Evolutionary conservation across 768 basidiomycete genomes (phyloP), one percentile per base, ranked within the genome.

Genomic region (Leccinum arenicola): DNA sequence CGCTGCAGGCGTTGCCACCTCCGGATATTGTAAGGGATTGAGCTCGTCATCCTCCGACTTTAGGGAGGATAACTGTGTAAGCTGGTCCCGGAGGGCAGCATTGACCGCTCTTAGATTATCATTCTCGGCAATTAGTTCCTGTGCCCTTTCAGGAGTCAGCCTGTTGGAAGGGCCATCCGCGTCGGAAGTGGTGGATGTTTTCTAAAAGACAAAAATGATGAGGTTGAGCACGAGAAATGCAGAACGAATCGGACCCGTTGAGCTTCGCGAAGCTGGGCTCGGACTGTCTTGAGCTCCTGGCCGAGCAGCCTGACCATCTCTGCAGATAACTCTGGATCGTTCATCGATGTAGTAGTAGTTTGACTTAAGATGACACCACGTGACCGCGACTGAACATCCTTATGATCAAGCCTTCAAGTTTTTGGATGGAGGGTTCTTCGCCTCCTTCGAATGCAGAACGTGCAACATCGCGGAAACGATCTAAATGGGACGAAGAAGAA

Each of bases 401-500:
- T 43, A 35, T n/a, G 40, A n/a, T 10, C 9, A 40, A 40, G 40
- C 40, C 40, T 43, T 40, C 17, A 38, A 38, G 1, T 4, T n/a
- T 9, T 35, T 35, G 35, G 40, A 62, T 59, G 59, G 56, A 63
- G 11, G 50, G 29, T 21, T 57, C 55, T 36, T 53, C 58, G 9
- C 70, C 75, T 66, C 73, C 72, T 52, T 48, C 58, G 43, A 58
- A 52, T 38, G 66, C 75, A 57, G 76, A 77, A 10, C 40, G 21
- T 31, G 33, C 54, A 33, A 57, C 82, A 2, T 83, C 84, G 19
- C 79, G 82, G 55, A 91, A 89, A 73, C 82, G 88, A n/a, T 89
- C 89, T 10, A 89, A 87, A 71, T 92, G 90, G 90, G 80, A 81
- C 50, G 66, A 70, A 38, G 74, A 73, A n/a, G 83, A 85, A 25